Evolutionary conservation across 352 stramenopile genomes (phyloP).

Genomic region (Phytophthora brassicae): DNA sequence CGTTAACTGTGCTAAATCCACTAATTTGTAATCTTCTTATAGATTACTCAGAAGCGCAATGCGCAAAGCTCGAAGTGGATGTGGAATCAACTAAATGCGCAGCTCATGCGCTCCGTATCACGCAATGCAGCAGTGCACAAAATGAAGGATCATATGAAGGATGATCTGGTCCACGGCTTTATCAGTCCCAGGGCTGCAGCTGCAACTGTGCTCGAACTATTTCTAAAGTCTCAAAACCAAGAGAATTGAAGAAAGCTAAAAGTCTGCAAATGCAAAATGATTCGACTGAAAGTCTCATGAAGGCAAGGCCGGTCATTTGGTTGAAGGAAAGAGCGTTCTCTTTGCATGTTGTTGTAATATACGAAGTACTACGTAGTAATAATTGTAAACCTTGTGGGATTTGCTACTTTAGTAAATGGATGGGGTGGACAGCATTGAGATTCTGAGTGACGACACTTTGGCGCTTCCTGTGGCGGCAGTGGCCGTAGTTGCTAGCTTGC

Average conservation of each 20-base stretch:
- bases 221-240: constrained; percentile 51
- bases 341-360: constrained; percentile 13
- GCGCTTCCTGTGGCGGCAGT: constrained; percentile 21
- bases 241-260: constrained; percentile 8
- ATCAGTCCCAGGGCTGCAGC: constrained; percentile 69
- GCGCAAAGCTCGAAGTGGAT: constrained; percentile 79
- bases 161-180: constrained; percentile 63
- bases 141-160: constrained; percentile 57
- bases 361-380: too few species aligned
- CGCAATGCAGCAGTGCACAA: constrained; percentile 47
- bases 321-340: too few species aligned
- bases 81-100: constrained; percentile 79
- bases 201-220: constrained; percentile 57
- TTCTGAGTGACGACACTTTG: constrained; percentile 26
- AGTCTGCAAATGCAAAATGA: background rate
- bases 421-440: constrained; percentile 56
- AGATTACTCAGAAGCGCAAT: constrained; percentile 73
- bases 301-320: too few species aligned
- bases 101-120: constrained; percentile 69
- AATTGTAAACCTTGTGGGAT: too few species aligned
- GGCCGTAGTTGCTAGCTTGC: constrained; percentile 18
- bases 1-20: background rate
- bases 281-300: background rate
- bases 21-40: background rate
- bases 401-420: constrained; percentile 55